These are phyloP conservation scores for Protoeuglena noctilucae DNA, from an alignment of 139 green algal genomes.

Conservation along the genomic window DNA sequence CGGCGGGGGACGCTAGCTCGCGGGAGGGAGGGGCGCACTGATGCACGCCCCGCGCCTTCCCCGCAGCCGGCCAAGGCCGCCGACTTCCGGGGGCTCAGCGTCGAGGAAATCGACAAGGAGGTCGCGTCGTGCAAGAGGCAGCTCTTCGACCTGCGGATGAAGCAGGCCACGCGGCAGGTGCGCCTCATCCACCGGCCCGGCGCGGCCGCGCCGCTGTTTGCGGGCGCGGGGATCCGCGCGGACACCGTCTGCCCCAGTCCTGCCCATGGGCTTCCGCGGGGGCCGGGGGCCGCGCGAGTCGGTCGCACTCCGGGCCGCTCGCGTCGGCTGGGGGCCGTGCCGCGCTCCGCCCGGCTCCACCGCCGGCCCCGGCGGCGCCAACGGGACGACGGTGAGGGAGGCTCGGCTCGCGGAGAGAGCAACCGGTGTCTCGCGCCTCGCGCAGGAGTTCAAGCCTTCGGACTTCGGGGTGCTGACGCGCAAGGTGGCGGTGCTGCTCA, in stretches of 20 bases:
- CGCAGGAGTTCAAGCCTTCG: background rate
- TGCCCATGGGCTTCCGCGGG: background rate
- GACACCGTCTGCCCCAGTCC: background rate
- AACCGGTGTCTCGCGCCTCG: too few species aligned
- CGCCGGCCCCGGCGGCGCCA: background rate
- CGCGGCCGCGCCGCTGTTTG: too few species aligned
- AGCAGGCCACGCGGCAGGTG: constrained; percentile 24
- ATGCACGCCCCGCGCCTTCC: too few species aligned
- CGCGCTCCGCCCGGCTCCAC: background rate
- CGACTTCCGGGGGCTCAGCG: constrained; percentile 17
- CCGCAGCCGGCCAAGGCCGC: constrained; percentile 10
- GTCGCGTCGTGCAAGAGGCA: constrained; percentile 24
- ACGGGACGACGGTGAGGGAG: too few species aligned
- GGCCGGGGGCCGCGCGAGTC: background rate
- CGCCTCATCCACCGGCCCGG: background rate
- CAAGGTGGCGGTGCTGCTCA: background rate
- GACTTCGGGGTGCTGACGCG: background rate
- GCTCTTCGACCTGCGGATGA: constrained; percentile 35
- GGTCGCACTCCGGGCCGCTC: background rate
- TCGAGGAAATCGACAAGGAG: constrained; percentile 21
- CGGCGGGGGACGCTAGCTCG: too few species aligned
- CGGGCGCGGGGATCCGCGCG: too few species aligned
- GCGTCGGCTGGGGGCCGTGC: background rate
- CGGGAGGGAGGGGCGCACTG: too few species aligned
- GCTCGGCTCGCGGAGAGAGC: too few species aligned